Evolutionary conservation across 805 yeast genomes (phyloP), one percentile per base, ranked within the genome.

Genomic region (Saturnispora besseyi): DNA sequence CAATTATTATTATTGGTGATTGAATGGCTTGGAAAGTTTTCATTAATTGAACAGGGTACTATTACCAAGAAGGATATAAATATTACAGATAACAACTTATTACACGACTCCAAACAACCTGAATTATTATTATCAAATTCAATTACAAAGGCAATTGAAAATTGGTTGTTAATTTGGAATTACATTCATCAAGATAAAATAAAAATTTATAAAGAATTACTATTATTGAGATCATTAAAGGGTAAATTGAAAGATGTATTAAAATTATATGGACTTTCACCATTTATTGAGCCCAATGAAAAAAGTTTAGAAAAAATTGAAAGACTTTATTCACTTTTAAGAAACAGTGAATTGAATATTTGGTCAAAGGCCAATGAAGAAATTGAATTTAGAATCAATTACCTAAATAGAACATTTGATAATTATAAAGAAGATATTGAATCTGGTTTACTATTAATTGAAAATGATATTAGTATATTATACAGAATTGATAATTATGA

Each of bases 361-460:
- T 36, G 22, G 40, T 15, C 40, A 15, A 50, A 53, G 21, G 50
- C 56, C 15, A 34, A 41, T 29, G 45, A 52, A 7, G 28, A 13
- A 13, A 40, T 52, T 18, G 45, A 44, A 10, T 9, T 28, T 7
- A 47, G 37, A 12, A 18, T 47, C 13, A 30, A 30, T 1, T 13
- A 3, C 24, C 18, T 44, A 3, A 44, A 48, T 21, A 34, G 38
- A 6, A 15, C 32, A 13, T 41, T 43, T 6, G 64, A 68, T 52
- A 60, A 57, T 21, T 58, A 65, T 44, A 69, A 69, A 51, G 67
- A 64, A 32, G 56, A 57, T 8, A 56, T 43, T 34, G 57, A 41
- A 45, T 47, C 37, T 26, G 62, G 47, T 32, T 55, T 43, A 54
- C 59, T 44, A 36, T 48, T 40, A 54, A 57, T 51, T 15, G 54